These are phyloP conservation scores for Erysimum cheiranthoides DNA, from an alignment of 345 rosid genomes.

Conservation along the genomic window DNA sequence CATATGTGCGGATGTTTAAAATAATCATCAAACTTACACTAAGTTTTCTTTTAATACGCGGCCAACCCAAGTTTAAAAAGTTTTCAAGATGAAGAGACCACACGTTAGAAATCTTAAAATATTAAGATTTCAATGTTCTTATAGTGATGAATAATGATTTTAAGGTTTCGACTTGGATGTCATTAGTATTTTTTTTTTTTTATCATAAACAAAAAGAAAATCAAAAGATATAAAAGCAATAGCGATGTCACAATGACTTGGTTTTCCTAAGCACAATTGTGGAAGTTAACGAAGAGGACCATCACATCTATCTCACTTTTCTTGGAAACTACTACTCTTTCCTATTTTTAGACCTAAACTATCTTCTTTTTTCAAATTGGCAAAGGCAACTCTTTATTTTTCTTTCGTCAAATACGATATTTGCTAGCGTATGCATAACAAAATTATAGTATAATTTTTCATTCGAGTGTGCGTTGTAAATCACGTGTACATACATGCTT, in stretches of 20 bases:
- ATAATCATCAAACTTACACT: too few species aligned
- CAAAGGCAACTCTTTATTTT: neutral
- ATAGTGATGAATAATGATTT: neutral
- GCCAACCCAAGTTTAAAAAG: too few species aligned
- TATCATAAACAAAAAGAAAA: neutral
- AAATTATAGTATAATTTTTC: neutral
- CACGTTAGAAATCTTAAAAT: too few species aligned
- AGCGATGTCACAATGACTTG: slow-evolving; percentile 14
- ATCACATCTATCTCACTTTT: slow-evolving; percentile 13
- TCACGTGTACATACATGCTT: neutral
- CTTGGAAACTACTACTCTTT: slow-evolving; percentile 26
- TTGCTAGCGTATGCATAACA: neutral
- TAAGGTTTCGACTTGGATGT: neutral
- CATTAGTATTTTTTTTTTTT: neutral
- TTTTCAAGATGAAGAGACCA: too few species aligned
- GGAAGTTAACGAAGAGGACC: slow-evolving; percentile 32
- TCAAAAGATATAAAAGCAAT: neutral
- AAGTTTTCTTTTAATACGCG: too few species aligned
- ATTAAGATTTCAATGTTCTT: too few species aligned
- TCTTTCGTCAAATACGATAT: neutral
- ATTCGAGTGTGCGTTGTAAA: neutral
- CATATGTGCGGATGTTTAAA: too few species aligned
- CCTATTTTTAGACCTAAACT: slow-evolving; percentile 23
- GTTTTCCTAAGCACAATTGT: slow-evolving; percentile 5
- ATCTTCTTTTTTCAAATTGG: slow-evolving; percentile 6